Conservation (phyloP, 2,329 filamentous ascomycete genomes). For the Colletotrichum limetticola region DNA sequence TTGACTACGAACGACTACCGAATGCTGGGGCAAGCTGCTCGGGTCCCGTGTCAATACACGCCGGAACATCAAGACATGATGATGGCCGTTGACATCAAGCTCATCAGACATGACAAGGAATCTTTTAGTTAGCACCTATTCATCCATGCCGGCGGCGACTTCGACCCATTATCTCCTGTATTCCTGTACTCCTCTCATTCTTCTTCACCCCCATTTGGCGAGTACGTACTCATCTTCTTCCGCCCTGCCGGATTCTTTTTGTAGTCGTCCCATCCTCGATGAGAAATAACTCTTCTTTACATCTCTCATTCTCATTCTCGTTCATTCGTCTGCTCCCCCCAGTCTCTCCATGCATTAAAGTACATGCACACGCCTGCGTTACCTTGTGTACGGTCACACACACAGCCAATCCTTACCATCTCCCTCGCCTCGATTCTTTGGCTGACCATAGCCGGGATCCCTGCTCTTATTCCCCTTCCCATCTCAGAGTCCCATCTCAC, state of each 20-base stretch:
- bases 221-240: conserved; percentile 21
- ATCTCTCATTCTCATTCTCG: background rate
- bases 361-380: conserved; percentile 9
- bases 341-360: conserved; percentile 10
- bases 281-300: background rate
- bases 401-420: background rate
- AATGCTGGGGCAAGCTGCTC: background rate
- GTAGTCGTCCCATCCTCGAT: conserved; percentile 15
- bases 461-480: conserved; percentile 11
- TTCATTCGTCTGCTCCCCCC: background rate
- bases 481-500: background rate
- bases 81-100: conserved; percentile 3
- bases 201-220: background rate
- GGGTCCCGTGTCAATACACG: background rate
- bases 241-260: conserved; percentile 14
- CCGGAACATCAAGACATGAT: background rate
- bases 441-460: conserved; percentile 7
- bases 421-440: background rate
- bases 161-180: background rate
- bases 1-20: background rate
- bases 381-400: background rate
- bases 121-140: background rate
- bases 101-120: background rate
- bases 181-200: background rate
- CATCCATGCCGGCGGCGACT: background rate